These are phyloP conservation scores for Leccinum huronense DNA, from an alignment of 1,284 basidiomycete genomes.

Conservation along the genomic window DNA sequence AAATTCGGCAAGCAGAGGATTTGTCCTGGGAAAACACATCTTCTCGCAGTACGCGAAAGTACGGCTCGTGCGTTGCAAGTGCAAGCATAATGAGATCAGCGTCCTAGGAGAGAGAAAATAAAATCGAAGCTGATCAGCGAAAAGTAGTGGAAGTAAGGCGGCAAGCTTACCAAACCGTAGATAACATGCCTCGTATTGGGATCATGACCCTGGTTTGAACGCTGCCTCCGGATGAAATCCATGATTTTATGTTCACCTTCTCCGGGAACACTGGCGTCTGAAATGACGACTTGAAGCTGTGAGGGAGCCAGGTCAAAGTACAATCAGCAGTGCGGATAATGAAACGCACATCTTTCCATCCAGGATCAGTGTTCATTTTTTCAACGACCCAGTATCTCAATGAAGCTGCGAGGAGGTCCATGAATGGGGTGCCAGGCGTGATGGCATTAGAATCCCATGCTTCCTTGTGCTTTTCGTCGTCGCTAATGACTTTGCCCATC, in stretches of 20 bases:
- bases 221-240: slow-evolving; percentile 94
- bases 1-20: slow-evolving; percentile 83
- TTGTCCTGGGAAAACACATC: slow-evolving; percentile 92
- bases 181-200: slow-evolving; percentile 97
- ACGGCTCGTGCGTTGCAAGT: slow-evolving; percentile 95
- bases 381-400: slow-evolving; percentile 96
- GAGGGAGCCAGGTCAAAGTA: slow-evolving; percentile 9
- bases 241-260: slow-evolving; percentile 99
- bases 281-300: slow-evolving; percentile 93
- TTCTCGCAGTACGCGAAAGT: slow-evolving; percentile 97
- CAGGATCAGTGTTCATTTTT: slow-evolving; percentile 93
- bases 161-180: slow-evolving; percentile 80
- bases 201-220: slow-evolving; percentile 85
- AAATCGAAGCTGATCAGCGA: slow-evolving; percentile 11
- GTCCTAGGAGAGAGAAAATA: slow-evolving; percentile 56
- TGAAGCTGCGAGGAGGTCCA: slow-evolving; percentile 87
- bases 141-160: slow-evolving; percentile 1
- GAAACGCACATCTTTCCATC: slow-evolving; percentile 83
- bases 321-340: not conserved
- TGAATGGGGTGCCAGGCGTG: slow-evolving; percentile 98
- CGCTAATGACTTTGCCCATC: slow-evolving; percentile 87
- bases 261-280: slow-evolving; percentile 95
- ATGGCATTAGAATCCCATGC: slow-evolving; percentile 99
- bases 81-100: slow-evolving; percentile 99
- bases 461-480: slow-evolving; percentile 83